phyloP scores from a whole-genome alignment of 2,329 filamentous ascomycete genomes.

The Tolypocladium ovalisporum region DNA sequence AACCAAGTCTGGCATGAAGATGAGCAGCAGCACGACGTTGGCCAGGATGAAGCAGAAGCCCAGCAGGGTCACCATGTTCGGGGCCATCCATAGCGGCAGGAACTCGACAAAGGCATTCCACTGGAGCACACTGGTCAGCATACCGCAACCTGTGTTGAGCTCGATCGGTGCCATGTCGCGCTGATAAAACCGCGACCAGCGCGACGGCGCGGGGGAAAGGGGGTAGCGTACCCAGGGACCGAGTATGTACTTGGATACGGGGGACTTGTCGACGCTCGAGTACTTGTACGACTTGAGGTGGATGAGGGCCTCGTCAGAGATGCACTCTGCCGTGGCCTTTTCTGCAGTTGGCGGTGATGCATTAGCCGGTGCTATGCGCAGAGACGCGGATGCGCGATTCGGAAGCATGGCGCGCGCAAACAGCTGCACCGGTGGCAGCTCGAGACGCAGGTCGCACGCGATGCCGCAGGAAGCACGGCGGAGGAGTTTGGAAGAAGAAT shows the following conservation, averaged over 20 bases:
- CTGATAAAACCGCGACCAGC: background rate
- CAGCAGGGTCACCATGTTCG: slow-evolving; percentile 92
- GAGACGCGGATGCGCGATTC: background rate
- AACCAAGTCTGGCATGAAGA: slow-evolving; percentile 80
- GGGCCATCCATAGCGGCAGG: slow-evolving; percentile 89
- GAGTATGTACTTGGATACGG: slow-evolving; percentile 85
- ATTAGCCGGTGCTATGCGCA: background rate
- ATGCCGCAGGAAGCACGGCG: background rate
- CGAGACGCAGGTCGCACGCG: background rate
- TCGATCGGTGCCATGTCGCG: background rate
- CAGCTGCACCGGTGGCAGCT: background rate
- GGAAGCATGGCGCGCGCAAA: background rate
- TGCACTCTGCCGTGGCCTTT: slow-evolving; percentile 54
- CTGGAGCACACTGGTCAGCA: slow-evolving; percentile 32
- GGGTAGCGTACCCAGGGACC: slow-evolving; percentile 72
- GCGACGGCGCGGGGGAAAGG: background rate
- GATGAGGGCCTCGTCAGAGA: slow-evolving; percentile 82
- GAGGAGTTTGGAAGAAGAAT: background rate
- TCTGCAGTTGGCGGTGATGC: slow-evolving; percentile 11
- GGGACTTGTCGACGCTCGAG: slow-evolving; percentile 91
- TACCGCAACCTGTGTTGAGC: background rate
- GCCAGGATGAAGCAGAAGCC: slow-evolving; percentile 90
- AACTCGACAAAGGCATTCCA: slow-evolving; percentile 95
- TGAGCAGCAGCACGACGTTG: slow-evolving; percentile 64
- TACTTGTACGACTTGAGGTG: slow-evolving; percentile 97